Conservation (phyloP, 257 asterid genomes). For the Plantago major region DNA sequence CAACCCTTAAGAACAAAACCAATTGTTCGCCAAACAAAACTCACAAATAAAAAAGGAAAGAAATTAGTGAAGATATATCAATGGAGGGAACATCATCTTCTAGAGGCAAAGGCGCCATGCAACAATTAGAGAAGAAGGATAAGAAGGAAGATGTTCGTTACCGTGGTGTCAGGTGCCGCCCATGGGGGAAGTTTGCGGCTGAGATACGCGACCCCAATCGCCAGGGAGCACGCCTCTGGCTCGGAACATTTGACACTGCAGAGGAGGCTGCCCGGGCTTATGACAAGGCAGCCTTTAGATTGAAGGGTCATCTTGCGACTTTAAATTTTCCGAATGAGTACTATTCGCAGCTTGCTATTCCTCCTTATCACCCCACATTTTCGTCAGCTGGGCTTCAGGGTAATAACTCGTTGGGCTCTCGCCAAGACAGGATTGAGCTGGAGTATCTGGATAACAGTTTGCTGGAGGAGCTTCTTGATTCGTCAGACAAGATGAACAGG, state of each 20-base stretch:
- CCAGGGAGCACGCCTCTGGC: constrained; percentile 52
- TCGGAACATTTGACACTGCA: constrained; percentile 61
- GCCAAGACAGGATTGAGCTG: constrained; percentile 42
- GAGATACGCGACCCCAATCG: constrained; percentile 67
- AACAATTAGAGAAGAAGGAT: constrained; percentile 36
- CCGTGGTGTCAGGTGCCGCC: constrained; percentile 56
- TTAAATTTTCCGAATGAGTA: constrained; percentile 56
- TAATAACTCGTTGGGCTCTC: not conserved
- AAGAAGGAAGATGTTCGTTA: constrained; percentile 38
- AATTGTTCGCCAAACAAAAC: no score
- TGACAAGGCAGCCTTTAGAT: constrained; percentile 40
- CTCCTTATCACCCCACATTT: constrained; percentile 37
- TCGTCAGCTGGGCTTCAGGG: constrained; percentile 13
- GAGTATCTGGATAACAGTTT: constrained; percentile 45
- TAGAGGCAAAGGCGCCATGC: constrained; percentile 44
- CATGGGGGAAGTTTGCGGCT: constrained; percentile 71
- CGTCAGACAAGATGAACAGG: constrained; percentile 33
- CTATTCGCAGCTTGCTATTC: constrained; percentile 42
- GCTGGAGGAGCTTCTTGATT: constrained; percentile 54
- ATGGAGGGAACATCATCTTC: constrained; percentile 48
- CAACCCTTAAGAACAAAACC: no score
- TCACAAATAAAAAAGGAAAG: no score
- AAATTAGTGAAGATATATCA: not conserved
- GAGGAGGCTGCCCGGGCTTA: constrained; percentile 67
- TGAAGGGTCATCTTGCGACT: constrained; percentile 58